Conservation (phyloP, 2,329 filamentous ascomycete genomes). For the Arthroderma uncinatum region DNA sequence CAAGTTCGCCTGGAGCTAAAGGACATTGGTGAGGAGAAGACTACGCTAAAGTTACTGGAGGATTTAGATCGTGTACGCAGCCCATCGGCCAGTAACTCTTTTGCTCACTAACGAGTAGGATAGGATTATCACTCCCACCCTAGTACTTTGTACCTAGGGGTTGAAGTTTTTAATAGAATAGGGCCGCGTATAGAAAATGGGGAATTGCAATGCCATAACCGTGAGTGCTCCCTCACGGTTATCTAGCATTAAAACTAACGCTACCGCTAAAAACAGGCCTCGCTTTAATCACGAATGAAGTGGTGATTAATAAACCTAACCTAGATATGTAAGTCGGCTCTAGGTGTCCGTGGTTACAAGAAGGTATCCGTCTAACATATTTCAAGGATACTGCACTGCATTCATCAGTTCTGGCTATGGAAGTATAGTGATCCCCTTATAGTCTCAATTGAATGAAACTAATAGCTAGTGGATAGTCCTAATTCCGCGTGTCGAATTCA, state of each 20-base stretch:
- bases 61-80: constrained; percentile 41
- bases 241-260: background rate
- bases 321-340: background rate
- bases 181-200: constrained; percentile 13
- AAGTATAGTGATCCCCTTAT: background rate
- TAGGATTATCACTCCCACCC: constrained; percentile 52
- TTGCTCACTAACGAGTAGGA: constrained; percentile 10
- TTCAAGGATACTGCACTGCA: background rate
- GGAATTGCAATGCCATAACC: background rate
- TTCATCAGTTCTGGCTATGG: background rate
- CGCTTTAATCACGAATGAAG: background rate
- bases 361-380: background rate
- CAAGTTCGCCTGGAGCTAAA: constrained; percentile 25
- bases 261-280: background rate
- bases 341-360: background rate
- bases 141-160: constrained; percentile 53
- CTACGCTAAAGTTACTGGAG: constrained; percentile 48
- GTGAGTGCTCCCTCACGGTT: background rate
- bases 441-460: background rate
- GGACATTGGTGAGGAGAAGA: constrained; percentile 36
- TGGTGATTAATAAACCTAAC: background rate
- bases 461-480: background rate
- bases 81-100: background rate
- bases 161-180: constrained; percentile 50
- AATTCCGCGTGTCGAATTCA: background rate